Evolutionary conservation across 2,329 filamentous ascomycete genomes (phyloP).

Genomic region (Fusarium austroafricanum): DNA sequence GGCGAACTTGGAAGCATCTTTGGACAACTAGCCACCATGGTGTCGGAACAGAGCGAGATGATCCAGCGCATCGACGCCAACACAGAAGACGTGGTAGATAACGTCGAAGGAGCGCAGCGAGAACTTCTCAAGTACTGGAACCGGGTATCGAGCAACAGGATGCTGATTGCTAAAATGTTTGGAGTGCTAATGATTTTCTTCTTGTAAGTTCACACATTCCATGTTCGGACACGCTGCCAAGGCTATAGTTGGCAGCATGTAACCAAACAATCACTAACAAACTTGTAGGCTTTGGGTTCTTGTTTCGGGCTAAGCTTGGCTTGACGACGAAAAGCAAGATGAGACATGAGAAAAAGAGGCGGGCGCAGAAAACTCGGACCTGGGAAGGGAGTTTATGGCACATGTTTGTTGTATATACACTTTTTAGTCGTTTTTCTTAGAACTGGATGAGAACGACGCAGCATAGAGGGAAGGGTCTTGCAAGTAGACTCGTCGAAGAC

Average conservation of each 20-base stretch:
- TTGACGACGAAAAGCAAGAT: slow-evolving; percentile 5
- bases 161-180: slow-evolving; percentile 86
- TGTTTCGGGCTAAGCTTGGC: slow-evolving; percentile 50
- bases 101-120: slow-evolving; percentile 95
- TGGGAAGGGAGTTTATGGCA: slow-evolving; percentile 32
- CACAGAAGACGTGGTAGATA: slow-evolving; percentile 97
- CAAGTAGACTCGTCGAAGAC: slow-evolving; percentile 2
- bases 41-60: slow-evolving; percentile 97
- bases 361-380: slow-evolving; percentile 18
- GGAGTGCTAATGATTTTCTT: slow-evolving; percentile 95
- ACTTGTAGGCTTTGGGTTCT: slow-evolving; percentile 54
- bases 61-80: slow-evolving; percentile 98
- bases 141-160: slow-evolving; percentile 91
- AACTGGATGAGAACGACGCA: slow-evolving; percentile 19
- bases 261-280: slow-evolving; percentile 18
- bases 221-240: background rate
- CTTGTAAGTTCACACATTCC: slow-evolving; percentile 60
- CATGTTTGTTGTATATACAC: slow-evolving; percentile 43
- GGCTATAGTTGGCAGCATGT: background rate
- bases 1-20: slow-evolving; percentile 91
- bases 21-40: slow-evolving; percentile 94
- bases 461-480: slow-evolving; percentile 22
- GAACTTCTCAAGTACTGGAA: slow-evolving; percentile 98
- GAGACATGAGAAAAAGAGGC: slow-evolving; percentile 27
- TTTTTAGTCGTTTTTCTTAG: slow-evolving; percentile 33